Evolutionary conservation across 1,284 basidiomycete genomes (phyloP), one percentile per base, ranked within the genome.

Genomic region (Leccinum griseonigrum): DNA sequence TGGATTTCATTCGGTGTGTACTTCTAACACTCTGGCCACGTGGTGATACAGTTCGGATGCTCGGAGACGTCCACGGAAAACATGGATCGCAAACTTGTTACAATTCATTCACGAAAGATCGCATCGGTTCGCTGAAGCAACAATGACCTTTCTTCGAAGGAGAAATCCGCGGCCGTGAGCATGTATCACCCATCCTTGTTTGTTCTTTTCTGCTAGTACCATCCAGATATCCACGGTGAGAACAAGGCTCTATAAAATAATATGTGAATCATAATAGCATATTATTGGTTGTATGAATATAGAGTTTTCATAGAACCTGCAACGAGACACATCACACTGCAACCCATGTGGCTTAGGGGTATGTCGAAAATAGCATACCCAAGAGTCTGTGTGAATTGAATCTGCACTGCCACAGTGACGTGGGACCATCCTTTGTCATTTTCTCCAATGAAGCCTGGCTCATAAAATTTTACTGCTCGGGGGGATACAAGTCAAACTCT

Each of bases 271-370:
- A 63, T 67, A 8, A 38, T 38, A 38, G 14, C 36, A 38, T 38
- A 13, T 46, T 5, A 48, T 51, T 55, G 28, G 34, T 4, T n/a
- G 28, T 32, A 34, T 52, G 26, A 38, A 22, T 4, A 51, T 56
- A 61, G 40, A 63, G 52, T 48, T 61, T 61, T 57, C 54, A 85
- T 63, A 57, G 40, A 85, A 1, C 84, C 83, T 0, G 83, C 83
- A 9, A 83, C 74, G 16, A 85, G 76, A 10, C 73, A 78, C 83
- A 86, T 85, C 6, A 84, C 74, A 61, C 58, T 73, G 65, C 60
- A 85, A 65, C 34, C 63, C 69, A 1, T 69, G 67, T 14, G 83
- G 32, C 64, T 84, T 53, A 81, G 54, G 0, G 81, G 76, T 8
- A 81, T 84, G 60, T 78, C 79, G 56, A 67, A 78, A 22, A 22